Evolutionary conservation across 371 early-diverging fungal genomes (phyloP).

Genomic region (Haplosporangium sp.): DNA sequence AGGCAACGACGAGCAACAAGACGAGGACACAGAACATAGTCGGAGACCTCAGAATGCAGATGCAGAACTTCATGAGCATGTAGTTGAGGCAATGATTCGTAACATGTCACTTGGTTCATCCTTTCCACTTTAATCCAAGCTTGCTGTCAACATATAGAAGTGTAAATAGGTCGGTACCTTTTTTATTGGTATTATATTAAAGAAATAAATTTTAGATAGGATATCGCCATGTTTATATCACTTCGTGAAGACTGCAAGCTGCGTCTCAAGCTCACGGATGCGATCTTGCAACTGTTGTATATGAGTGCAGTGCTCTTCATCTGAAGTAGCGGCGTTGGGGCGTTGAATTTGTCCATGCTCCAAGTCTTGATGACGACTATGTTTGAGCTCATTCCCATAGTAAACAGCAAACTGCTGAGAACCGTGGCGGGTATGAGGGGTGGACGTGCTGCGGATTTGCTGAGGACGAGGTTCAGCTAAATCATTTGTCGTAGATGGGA

Average conservation of each 20-base stretch:
- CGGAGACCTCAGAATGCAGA: slow-evolving; percentile 3
- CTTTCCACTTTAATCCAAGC: slow-evolving; percentile 12
- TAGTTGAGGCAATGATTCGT: slow-evolving; percentile 39
- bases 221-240: neutral
- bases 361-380: neutral
- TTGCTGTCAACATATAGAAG: neutral
- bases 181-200: neutral
- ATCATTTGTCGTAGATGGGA: neutral
- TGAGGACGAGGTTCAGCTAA: neutral
- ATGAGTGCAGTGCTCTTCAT: slow-evolving; percentile 20
- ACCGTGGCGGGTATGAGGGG: slow-evolving; percentile 3
- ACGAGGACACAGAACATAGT: neutral
- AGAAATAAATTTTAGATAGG: neutral
- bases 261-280: slow-evolving; percentile 39
- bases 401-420: slow-evolving; percentile 34
- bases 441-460: neutral
- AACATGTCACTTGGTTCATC: slow-evolving; percentile 27
- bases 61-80: slow-evolving; percentile 17
- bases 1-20: neutral
- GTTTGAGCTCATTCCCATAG: slow-evolving; percentile 32
- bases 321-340: neutral
- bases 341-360: slow-evolving; percentile 14
- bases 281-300: slow-evolving; percentile 34
- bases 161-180: neutral
- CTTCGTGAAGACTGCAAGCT: slow-evolving; percentile 16